Evolutionary conservation across 495 filamentous ascomycete genomes (phyloP), one percentile per base, ranked within the genome.

Genomic region (Podospora anserina): DNA sequence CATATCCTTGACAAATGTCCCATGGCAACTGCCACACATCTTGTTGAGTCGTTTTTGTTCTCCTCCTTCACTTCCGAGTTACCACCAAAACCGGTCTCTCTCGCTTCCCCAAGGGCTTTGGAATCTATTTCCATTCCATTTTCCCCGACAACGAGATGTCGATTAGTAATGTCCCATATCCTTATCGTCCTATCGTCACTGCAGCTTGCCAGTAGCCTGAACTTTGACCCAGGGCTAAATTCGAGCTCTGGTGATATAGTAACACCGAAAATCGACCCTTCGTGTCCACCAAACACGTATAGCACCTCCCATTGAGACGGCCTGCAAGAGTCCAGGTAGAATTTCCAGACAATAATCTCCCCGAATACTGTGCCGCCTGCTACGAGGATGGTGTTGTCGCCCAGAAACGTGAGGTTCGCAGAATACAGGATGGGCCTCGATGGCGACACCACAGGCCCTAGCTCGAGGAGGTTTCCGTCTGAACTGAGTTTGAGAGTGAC

Each of bases 141-240:
- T 19, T 74, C 66, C 27, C 57, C 74, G 39, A 49, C 9, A 19
- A 70, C 62, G 11, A 65, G 32, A 0, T 59, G 49, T 16, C 70
- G 69, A 49, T 82, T 80, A 0, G 80, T 81, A 20, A 99, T 86
- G 70, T 97, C 88, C 96, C 96, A 98, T 0, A 98, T 79, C 34
- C 92, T 83, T 32, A 99, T 88, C 0, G 93, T 96, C 63, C 95
- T 85, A 77, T 99, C 95, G 78, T 99, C 95, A 71, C 94, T 97
- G 74, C 95, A 99, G 67, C 92, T 97, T 27, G 91, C 91, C 3
- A 99, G 79, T 15, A 96, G 69, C 57, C 91, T 83, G 20, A 79
- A 78, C 20, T 77, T 74, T 9, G 72, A 69, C 11, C 75, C 79
- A 4, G 72, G 75, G 5, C 78, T 66, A 13, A 74, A 69, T 11